A percentile compares a stretch with the other conserved stretches of the same genome.
These are phyloP conservation scores for Septoria petroselini DNA, from an alignment of 2,329 filamentous ascomycete genomes.

Conservation along the genomic window DNA sequence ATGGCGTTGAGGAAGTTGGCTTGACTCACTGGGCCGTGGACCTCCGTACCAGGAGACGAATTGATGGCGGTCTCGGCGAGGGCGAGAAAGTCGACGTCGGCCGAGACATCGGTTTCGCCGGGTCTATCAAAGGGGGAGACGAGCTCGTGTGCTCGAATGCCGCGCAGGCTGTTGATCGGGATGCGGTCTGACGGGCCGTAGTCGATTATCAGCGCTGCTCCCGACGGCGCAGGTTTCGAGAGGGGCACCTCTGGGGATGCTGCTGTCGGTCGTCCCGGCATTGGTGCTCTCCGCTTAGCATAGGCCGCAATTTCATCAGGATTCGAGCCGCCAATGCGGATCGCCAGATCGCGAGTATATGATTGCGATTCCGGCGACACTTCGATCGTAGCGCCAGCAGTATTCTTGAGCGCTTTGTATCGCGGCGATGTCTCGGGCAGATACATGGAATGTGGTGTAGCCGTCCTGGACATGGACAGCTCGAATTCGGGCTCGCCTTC, in stretches of 20 bases:
- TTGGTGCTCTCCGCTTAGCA: slow-evolving; percentile 25
- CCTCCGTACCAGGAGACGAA: slow-evolving; percentile 77
- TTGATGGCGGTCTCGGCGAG: slow-evolving; percentile 76
- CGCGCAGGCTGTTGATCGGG: slow-evolving; percentile 83
- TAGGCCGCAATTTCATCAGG: slow-evolving; percentile 23
- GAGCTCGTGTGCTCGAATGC: slow-evolving; percentile 72
- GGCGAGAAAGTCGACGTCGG: slow-evolving; percentile 88
- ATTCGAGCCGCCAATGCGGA: slow-evolving; percentile 70
- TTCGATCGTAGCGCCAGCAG: slow-evolving; percentile 72
- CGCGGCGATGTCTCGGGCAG: slow-evolving; percentile 78
- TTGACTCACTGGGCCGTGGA: slow-evolving; percentile 88
- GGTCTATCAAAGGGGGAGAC: slow-evolving; percentile 78
- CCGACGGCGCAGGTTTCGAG: slow-evolving; percentile 63
- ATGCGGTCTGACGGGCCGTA: slow-evolving; percentile 80
- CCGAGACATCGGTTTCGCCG: slow-evolving; percentile 81
- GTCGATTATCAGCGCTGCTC: slow-evolving; percentile 91
- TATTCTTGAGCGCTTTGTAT: slow-evolving; percentile 70
- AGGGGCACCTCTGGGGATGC: slow-evolving; percentile 33
- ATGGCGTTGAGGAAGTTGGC: slow-evolving; percentile 73
- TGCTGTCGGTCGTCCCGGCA: slow-evolving; percentile 24
- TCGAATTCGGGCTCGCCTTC: slow-evolving; percentile 72
- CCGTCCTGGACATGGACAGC: slow-evolving; percentile 68
- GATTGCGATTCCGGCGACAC: slow-evolving; percentile 82
- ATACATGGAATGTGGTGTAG: slow-evolving; percentile 79
- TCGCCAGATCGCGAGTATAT: slow-evolving; percentile 76